These are phyloP conservation scores for Yamadazyma siamensis DNA, from an alignment of 1,139 yeast genomes.

Conservation along the genomic window DNA sequence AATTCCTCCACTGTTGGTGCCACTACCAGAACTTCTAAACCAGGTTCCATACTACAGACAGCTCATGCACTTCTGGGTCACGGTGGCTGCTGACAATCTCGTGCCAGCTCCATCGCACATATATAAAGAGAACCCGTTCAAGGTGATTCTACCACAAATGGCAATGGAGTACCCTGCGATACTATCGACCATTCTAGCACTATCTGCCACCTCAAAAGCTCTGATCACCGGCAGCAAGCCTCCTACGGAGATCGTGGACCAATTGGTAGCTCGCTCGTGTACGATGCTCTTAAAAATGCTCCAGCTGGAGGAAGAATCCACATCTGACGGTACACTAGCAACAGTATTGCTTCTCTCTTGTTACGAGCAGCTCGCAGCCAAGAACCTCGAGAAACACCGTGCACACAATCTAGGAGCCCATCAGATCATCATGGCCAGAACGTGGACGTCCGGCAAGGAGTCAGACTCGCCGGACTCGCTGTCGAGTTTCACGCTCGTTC, in stretches of 20 bases:
- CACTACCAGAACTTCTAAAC: conserved; percentile 56
- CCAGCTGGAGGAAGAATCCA: conserved; percentile 49
- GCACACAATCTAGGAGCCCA: conserved; percentile 69
- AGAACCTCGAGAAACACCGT: conserved; percentile 53
- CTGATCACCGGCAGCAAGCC: conserved; percentile 29
- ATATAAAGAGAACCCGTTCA: conserved; percentile 66
- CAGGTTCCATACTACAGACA: conserved; percentile 59
- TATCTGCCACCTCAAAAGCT: conserved; percentile 55
- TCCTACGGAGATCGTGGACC: conserved; percentile 46
- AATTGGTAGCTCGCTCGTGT: conserved; percentile 54
- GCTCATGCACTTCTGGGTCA: conserved; percentile 61
- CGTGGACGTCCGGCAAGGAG: conserved; percentile 11
- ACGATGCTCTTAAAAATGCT: conserved; percentile 52
- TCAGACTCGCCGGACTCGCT: conserved; percentile 10
- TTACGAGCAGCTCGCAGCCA: conserved; percentile 53
- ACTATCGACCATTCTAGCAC: conserved; percentile 61
- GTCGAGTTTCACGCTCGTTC: conserved; percentile 2
- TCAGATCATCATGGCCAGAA: conserved; percentile 59
- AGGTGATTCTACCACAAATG: conserved; percentile 61
- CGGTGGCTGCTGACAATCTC: conserved; percentile 57
- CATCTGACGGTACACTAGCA: conserved; percentile 66
- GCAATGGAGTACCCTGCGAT: conserved; percentile 62
- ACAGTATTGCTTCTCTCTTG: conserved; percentile 61
- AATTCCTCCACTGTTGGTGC: conserved; percentile 49
- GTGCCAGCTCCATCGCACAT: conserved; percentile 66